phyloP scores from a whole-genome alignment of 1,284 basidiomycete species.

The Wallemia hederae region DNA sequence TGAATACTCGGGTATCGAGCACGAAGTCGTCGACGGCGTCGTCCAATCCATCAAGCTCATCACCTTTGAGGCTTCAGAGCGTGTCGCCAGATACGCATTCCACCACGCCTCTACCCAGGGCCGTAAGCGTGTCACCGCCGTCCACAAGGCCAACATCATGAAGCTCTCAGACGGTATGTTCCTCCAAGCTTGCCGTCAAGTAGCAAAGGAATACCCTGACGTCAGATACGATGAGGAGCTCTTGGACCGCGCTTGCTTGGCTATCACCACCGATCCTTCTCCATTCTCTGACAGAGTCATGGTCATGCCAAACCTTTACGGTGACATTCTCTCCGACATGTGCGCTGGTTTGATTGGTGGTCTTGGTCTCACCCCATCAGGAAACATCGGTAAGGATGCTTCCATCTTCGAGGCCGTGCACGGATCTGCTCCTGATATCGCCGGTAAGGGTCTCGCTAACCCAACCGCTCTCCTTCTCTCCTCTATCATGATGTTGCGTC shows the following conservation, averaged over 20 bases:
- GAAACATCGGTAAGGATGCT: slow-evolving; percentile 93
- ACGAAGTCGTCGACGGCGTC: slow-evolving; percentile 90
- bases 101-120: slow-evolving; percentile 73
- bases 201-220: slow-evolving; percentile 84
- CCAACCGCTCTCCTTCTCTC: slow-evolving; percentile 84
- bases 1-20: slow-evolving; percentile 97
- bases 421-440: slow-evolving; percentile 69
- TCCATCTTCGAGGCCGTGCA: slow-evolving; percentile 99
- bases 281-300: slow-evolving; percentile 93
- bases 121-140: slow-evolving; percentile 79
- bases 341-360: slow-evolving; percentile 96
- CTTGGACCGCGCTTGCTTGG: slow-evolving; percentile 81
- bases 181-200: slow-evolving; percentile 82
- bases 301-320: slow-evolving; percentile 98
- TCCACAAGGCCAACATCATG: slow-evolving; percentile 99
- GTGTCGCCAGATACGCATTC: slow-evolving; percentile 95
- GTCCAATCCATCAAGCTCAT: slow-evolving; percentile 99
- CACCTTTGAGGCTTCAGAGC: slow-evolving; percentile 94
- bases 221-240: slow-evolving; percentile 89
- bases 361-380: slow-evolving; percentile 86
- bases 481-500: slow-evolving; percentile 89
- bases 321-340: slow-evolving; percentile 94
- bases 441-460: slow-evolving; percentile 85
- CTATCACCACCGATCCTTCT: slow-evolving; percentile 72
- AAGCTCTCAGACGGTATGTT: slow-evolving; percentile 99